Conservation (phyloP, 805 yeast genomes). For the Candida vaughaniae region DNA sequence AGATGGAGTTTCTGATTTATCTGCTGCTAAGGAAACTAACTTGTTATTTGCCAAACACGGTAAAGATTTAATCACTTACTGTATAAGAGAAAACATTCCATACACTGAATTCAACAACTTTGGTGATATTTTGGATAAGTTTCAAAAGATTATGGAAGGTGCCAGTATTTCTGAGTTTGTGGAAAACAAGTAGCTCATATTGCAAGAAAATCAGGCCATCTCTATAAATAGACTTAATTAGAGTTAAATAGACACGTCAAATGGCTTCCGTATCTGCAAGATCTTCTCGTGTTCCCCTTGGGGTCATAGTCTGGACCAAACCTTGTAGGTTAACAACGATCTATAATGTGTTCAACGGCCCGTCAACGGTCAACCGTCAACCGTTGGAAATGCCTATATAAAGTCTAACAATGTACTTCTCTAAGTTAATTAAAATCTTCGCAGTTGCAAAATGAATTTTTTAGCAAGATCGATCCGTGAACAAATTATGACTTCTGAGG, state of each 20-base stretch:
- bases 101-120: slow-evolving; percentile 80
- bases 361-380: too few species aligned
- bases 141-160: slow-evolving; percentile 50
- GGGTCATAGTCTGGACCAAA: too few species aligned
- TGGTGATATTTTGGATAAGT: slow-evolving; percentile 65
- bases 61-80: slow-evolving; percentile 81
- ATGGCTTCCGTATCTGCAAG: too few species aligned
- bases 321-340: too few species aligned
- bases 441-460: background rate
- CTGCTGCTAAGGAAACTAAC: slow-evolving; percentile 95
- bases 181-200: slow-evolving; percentile 17
- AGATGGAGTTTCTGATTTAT: slow-evolving; percentile 93
- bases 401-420: too few species aligned
- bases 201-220: too few species aligned
- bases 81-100: slow-evolving; percentile 77
- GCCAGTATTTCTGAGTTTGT: slow-evolving; percentile 21
- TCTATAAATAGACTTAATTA: too few species aligned
- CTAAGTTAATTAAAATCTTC: too few species aligned
- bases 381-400: too few species aligned
- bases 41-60: slow-evolving; percentile 91
- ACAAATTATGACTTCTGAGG: background rate
- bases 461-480: background rate
- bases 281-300: too few species aligned
- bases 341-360: too few species aligned
- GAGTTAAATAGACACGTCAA: too few species aligned